Evolutionary conservation across 176 grass and related monocot species (phyloP), one percentile per base, ranked within the genome.

Genomic region (Eleusine coracana): DNA sequence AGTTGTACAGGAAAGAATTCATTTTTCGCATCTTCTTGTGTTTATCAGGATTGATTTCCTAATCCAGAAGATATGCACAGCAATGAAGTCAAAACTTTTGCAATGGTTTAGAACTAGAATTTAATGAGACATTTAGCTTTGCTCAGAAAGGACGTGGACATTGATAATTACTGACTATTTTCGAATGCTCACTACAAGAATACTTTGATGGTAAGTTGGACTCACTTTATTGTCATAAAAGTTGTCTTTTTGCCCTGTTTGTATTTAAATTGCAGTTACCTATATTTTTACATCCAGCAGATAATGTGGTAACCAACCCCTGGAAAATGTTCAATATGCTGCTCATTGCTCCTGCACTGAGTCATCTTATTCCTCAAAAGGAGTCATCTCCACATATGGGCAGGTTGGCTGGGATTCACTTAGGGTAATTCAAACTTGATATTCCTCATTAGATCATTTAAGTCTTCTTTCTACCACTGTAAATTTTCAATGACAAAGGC

Each of bases 121-220:
- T 85, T 92, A n/a, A 82, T 90, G 87, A 90, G 78, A 87, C 88
- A 71, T 74, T 86, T 81, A 66, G 83, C 68, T 88, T 41, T 61
- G 40, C 74, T 45, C 78, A 80, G 38, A 86, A 80, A 90, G 82
- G 79, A 88, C 72, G 84, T 74, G 88, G 86, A 52, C 82, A 86
- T 69, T 89, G 69, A 78, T 89, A 37, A 85, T 89, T 64, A 82
- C 80, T 28, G 86, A 91, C 49, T 91, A 69, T 73, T 90, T 86
- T 48, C 48, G 60, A 84, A 86, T 72, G 70, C 21, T 90, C 75
- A 72, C 66, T 90, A 20, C 70, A 86, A 75, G 87, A 95, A 81
- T 88, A 88, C 76, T 68, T 95, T 3, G 80, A 95, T 78, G 82
- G 89, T 95, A 88, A 83, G 79, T 39, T 84, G 60, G 18, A 44